Evolutionary conservation across 352 stramenopile species (phyloP), one percentile per base, ranked within the genome.

Genomic region (Globisporangium camurandrum): DNA sequence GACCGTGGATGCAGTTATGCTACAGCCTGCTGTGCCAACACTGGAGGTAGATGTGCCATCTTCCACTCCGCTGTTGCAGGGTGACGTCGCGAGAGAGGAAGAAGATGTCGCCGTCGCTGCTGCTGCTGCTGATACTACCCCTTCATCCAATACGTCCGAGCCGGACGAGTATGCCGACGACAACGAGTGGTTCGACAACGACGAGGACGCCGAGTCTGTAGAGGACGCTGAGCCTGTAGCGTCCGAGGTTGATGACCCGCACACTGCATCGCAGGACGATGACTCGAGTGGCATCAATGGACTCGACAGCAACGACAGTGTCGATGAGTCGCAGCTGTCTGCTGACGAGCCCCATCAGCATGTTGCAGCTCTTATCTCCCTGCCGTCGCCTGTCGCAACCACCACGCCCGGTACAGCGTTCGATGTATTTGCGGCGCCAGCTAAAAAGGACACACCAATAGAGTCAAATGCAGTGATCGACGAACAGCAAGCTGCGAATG

Each of bases 301-400:
- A n/a, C n/a, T n/a, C n/a, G n/a, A n/a, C n/a, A n/a, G 7, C 12
- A 5, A 27, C 9, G 26, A 28, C 19, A 6, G 27, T 14, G 24
- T 20, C 12, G 50, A 56, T 3, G 31, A 45, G 7, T 8, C 24
- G 11, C 17, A 17, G 24, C 22, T 38, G 37, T 20, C 12, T 9
- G 30, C 3, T 6, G 11, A 26, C 36, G n/a, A 11, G 22, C n/a
- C 36, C 12, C n/a, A n/a, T n/a, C 42, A 34, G 20, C 14, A 36
- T 4, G 27, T 30, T 22, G 33, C 57, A 5, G 57, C 67, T 23
- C 54, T 79, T 41, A 54, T 82, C 5, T 71, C 69, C 34, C 49
- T 80, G 38, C 64, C 74, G 27, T 82, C 67, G 22, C 66, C 74
- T 5, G 58, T 74, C 37, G 59, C 60, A 0, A 47, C 11, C 12